Evolutionary conservation across 176 grass and related monocot genomes (phyloP).

Genomic region (Carex parvula): DNA sequence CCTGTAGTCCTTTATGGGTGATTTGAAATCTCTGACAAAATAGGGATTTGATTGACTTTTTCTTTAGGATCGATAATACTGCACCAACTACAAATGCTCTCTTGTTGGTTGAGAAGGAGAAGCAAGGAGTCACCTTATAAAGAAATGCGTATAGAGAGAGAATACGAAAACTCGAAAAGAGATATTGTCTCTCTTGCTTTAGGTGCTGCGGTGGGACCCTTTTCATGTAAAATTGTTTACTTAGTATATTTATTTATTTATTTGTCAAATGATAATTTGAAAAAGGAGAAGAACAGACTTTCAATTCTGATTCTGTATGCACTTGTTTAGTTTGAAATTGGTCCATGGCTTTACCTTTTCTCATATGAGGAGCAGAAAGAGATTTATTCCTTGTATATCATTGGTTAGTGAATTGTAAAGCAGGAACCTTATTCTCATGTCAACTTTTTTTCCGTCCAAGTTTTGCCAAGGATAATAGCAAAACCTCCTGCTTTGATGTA

Average conservation of each 20-base stretch:
- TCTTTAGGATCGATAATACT: neutral
- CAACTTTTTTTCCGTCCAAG: constrained; percentile 47
- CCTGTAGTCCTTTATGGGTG: constrained; percentile 16
- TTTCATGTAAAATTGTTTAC: constrained; percentile 35
- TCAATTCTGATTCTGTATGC: constrained; percentile 40
- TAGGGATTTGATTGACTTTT: constrained; percentile 18
- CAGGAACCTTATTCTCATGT: constrained; percentile 65
- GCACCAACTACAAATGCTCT: constrained; percentile 8
- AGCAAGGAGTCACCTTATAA: constrained; percentile 30
- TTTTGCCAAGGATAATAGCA: constrained; percentile 4
- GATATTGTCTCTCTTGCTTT: constrained; percentile 92
- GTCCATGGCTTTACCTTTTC: constrained; percentile 41
- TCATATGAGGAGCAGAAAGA: constrained; percentile 43
- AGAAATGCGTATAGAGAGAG: constrained; percentile 34
- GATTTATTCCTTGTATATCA: constrained; percentile 36
- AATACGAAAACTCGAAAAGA: constrained; percentile 62
- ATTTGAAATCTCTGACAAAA: constrained; percentile 17
- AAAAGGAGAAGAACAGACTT: constrained; percentile 28
- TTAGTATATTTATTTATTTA: constrained; percentile 35
- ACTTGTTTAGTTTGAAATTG: constrained; percentile 56
- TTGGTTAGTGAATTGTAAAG: constrained; percentile 33
- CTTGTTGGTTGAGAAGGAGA: constrained; percentile 23
- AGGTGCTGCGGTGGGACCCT: constrained; percentile 17
- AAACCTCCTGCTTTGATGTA: constrained; percentile 30
- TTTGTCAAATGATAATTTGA: constrained; percentile 4